These are phyloP conservation scores for Syzygium malaccense DNA, from an alignment of 441 rosid species.

Conservation along the genomic window DNA sequence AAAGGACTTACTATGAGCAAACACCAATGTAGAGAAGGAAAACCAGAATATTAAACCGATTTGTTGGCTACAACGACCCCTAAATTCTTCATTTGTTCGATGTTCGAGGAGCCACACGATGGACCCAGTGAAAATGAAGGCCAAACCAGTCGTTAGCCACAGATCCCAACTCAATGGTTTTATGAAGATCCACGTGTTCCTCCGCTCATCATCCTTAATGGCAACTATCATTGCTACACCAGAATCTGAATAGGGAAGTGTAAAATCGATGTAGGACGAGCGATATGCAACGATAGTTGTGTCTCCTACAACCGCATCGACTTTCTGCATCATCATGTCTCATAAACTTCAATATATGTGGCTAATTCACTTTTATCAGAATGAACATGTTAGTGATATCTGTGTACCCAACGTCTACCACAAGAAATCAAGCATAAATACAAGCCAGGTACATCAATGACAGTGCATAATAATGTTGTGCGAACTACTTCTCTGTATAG, in stretches of 20 bases:
- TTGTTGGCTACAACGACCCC: slow-evolving; percentile 27
- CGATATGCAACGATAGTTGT: slow-evolving; percentile 26
- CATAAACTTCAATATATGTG: background rate
- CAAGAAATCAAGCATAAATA: too few species aligned
- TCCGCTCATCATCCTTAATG: slow-evolving; percentile 7
- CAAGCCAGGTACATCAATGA: background rate
- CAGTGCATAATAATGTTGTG: background rate
- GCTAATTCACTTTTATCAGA: background rate
- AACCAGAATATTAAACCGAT: slow-evolving; percentile 10
- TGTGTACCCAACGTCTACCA: background rate
- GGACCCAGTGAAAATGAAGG: slow-evolving; percentile 27
- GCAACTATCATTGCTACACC: slow-evolving; percentile 38
- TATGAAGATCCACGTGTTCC: slow-evolving; percentile 38
- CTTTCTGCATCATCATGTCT: slow-evolving; percentile 10
- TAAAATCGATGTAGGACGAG: slow-evolving; percentile 24
- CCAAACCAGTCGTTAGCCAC: slow-evolving; percentile 28
- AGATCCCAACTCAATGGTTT: slow-evolving; percentile 37
- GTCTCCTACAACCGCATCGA: slow-evolving; percentile 38
- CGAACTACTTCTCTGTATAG: background rate
- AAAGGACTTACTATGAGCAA: background rate
- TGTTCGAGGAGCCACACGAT: slow-evolving; percentile 40
- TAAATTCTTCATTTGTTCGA: slow-evolving; percentile 22
- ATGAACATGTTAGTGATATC: background rate
- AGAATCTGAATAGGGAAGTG: slow-evolving; percentile 40
- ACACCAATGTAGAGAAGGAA: background rate